Conservation (phyloP, 306 rosid genomes). For the Quercus engelmannii region DNA sequence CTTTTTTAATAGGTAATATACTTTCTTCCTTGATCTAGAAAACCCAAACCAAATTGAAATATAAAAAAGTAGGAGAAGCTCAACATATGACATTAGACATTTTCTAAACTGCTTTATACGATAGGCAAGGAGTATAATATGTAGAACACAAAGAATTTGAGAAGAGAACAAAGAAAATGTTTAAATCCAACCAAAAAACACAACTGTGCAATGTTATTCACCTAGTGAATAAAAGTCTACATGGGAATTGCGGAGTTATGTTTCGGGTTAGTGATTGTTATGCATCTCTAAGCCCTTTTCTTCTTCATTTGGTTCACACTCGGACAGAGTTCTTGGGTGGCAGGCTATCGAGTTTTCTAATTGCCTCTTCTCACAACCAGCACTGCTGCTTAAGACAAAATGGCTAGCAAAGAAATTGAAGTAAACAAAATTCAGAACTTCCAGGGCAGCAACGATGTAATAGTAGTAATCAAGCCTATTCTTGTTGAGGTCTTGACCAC, state of each 20-base stretch:
- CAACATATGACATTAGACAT: too few species aligned
- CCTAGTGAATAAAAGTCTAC: too few species aligned
- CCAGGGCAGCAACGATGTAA: constrained; percentile 48
- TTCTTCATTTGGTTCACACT: constrained; percentile 2
- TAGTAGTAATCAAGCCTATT: constrained; percentile 57
- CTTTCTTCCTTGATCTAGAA: too few species aligned
- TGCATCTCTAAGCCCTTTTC: constrained; percentile 23
- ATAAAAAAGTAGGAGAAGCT: too few species aligned
- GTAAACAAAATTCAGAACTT: constrained; percentile 48
- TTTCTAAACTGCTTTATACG: too few species aligned
- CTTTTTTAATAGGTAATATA: too few species aligned
- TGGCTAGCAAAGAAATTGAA: constrained; percentile 50
- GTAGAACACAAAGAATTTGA: too few species aligned
- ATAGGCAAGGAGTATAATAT: too few species aligned
- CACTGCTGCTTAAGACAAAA: constrained; percentile 11
- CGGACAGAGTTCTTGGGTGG: not conserved
- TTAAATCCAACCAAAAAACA: too few species aligned
- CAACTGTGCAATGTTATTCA: too few species aligned
- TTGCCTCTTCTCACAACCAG: constrained; percentile 16
- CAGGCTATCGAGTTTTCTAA: not conserved
- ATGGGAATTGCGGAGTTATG: not conserved
- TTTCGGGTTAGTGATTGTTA: not conserved
- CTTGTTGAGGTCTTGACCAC: constrained; percentile 57
- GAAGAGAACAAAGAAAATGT: too few species aligned
- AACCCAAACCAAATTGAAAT: too few species aligned